Conservation (phyloP, 139 green algal genomes). For the Spirogloea muscicola region DNA sequence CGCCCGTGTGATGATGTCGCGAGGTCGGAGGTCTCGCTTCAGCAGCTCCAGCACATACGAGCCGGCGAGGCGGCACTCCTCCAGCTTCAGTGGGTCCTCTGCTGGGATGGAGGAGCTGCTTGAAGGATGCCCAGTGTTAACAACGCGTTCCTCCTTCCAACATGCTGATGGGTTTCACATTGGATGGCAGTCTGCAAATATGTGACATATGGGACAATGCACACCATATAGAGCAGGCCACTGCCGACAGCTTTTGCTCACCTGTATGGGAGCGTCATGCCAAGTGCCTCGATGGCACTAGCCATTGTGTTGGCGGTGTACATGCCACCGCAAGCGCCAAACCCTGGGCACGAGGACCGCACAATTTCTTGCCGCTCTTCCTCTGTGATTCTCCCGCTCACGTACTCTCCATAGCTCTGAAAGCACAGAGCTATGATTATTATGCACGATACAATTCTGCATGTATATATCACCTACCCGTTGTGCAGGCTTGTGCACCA, state of each 20-base stretch:
- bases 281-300: constrained; percentile 89
- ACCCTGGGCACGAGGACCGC: constrained; percentile 83
- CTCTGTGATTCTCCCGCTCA: constrained; percentile 78
- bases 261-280: constrained; percentile 93
- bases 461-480: too few relatives aligned
- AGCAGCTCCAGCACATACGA: constrained; percentile 50
- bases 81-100: constrained; percentile 86
- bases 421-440: neutral
- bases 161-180: too few relatives aligned
- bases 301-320: constrained; percentile 99
- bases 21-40: constrained; percentile 83
- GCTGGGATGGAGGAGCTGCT: constrained; percentile 78
- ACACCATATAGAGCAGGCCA: too few relatives aligned
- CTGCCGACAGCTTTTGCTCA: neutral
- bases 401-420: constrained; percentile 81
- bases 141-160: too few relatives aligned
- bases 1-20: constrained; percentile 91
- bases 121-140: too few relatives aligned
- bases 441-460: too few relatives aligned
- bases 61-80: constrained; percentile 88
- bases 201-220: neutral
- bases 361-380: constrained; percentile 83
- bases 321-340: constrained; percentile 83
- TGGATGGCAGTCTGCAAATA: too few relatives aligned
- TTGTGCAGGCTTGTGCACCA: too few relatives aligned